A percentile compares a stretch with the other conserved stretches of the same genome.
These are phyloP conservation scores for Bathelium albidoporum DNA, from an alignment of 495 filamentous ascomycete species.

Conservation along the genomic window DNA sequence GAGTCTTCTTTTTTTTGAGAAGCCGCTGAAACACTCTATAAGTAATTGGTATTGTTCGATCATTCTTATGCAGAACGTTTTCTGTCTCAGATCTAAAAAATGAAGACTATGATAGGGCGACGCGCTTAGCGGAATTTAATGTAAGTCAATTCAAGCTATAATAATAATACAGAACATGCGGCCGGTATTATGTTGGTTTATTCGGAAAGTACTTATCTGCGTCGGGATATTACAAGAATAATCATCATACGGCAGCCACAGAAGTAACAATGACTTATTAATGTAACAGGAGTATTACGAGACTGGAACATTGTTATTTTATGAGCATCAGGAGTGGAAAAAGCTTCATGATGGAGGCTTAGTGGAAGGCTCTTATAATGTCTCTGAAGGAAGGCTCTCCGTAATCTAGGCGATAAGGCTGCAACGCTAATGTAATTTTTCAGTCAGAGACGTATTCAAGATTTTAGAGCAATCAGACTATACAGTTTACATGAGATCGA, in stretches of 20 bases:
- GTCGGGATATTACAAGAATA: not conserved
- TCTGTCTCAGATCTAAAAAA: not conserved
- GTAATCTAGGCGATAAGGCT: not conserved
- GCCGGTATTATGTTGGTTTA: not conserved
- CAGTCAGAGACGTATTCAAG: not conserved
- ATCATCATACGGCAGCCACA: not conserved
- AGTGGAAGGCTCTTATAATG: not conserved
- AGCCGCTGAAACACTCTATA: not conserved
- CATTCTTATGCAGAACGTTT: not conserved
- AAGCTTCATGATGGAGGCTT: not conserved
- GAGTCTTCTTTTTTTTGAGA: not conserved
- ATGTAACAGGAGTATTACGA: not conserved
- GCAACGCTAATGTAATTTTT: not conserved
- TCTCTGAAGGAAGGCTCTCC: not conserved
- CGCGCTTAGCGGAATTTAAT: not conserved
- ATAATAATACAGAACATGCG: not conserved
- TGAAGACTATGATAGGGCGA: not conserved
- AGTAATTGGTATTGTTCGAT: not conserved
- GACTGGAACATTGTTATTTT: not conserved
- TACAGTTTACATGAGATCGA: not conserved
- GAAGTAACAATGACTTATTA: not conserved
- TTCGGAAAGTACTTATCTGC: not conserved
- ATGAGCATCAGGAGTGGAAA: not conserved
- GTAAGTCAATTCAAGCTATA: not conserved
- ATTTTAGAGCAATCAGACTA: not conserved